Evolutionary conservation across 768 basidiomycete genomes (phyloP).

Genomic region (Amanita rubescens): DNA sequence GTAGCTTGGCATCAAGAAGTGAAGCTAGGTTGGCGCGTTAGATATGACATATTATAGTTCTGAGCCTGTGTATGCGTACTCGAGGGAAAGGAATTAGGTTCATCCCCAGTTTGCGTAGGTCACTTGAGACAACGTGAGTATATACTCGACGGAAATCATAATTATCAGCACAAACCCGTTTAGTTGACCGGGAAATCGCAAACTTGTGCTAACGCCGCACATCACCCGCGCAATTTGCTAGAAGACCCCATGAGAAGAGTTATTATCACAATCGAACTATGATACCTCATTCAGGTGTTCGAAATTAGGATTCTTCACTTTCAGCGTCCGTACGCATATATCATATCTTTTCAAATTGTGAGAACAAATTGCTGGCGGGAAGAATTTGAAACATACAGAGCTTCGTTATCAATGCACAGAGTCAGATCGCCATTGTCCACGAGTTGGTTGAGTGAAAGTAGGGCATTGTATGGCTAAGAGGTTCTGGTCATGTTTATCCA

Average conservation of each 20-base stretch:
- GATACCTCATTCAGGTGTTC: slow-evolving; percentile 62
- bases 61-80: slow-evolving; percentile 46
- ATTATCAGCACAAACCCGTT: slow-evolving; percentile 53
- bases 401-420: slow-evolving; percentile 84
- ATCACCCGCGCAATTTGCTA: slow-evolving; percentile 83
- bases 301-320: slow-evolving; percentile 58
- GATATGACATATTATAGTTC: slow-evolving; percentile 1
- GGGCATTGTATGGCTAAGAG: slow-evolving; percentile 77
- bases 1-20: slow-evolving; percentile 95
- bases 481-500: slow-evolving; percentile 32
- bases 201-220: slow-evolving; percentile 88
- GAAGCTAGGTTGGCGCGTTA: slow-evolving; percentile 45
- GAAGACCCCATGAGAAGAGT: slow-evolving; percentile 1
- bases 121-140: slow-evolving; percentile 33
- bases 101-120: slow-evolving; percentile 85
- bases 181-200: slow-evolving; percentile 90
- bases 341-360: slow-evolving; percentile 46
- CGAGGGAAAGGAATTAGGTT: slow-evolving; percentile 97
- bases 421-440: slow-evolving; percentile 82
- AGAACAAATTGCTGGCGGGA: neutral
- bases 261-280: slow-evolving; percentile 2
- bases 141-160: neutral
- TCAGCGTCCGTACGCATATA: slow-evolving; percentile 57
- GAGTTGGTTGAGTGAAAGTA: slow-evolving; percentile 84
- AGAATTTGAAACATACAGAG: slow-evolving; percentile 42